phyloP scores from a whole-genome alignment of 768 basidiomycete genomes.

The Phylloporus arenicola region DNA sequence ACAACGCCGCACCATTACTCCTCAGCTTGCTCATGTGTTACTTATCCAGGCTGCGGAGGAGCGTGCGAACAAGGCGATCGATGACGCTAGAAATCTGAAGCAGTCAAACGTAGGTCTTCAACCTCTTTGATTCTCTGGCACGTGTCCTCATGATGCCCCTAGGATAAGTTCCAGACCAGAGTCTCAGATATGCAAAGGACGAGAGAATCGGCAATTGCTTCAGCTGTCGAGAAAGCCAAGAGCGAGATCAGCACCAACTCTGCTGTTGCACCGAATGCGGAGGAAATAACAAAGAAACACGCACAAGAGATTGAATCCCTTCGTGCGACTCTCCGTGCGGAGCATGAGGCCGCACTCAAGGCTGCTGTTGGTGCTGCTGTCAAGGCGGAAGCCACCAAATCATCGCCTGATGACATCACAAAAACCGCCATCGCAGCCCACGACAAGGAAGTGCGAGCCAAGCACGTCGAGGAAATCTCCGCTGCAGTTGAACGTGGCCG shows the following conservation, averaged over 20 bases:
- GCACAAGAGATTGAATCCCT: constrained; percentile 54
- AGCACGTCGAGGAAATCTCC: constrained; percentile 51
- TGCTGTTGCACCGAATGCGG: constrained; percentile 18
- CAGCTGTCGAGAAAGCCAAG: constrained; percentile 54
- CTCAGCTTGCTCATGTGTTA: constrained; percentile 1
- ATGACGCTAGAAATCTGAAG: constrained; percentile 40
- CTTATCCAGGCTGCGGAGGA: constrained; percentile 35
- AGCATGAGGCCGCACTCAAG: constrained; percentile 50
- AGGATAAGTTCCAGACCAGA: constrained; percentile 62
- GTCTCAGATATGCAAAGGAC: constrained; percentile 49
- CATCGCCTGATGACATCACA: constrained; percentile 34
- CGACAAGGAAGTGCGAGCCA: constrained; percentile 41
- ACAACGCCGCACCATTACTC: background rate
- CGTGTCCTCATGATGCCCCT: constrained; percentile 7
- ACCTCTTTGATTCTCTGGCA: background rate
- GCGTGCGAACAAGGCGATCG: constrained; percentile 38
- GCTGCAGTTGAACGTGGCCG: constrained; percentile 67
- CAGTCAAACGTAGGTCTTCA: constrained; percentile 25
- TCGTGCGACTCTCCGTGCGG: constrained; percentile 50
- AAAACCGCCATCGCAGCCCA: constrained; percentile 45
- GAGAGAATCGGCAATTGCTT: constrained; percentile 47
- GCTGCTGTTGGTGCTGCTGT: constrained; percentile 48
- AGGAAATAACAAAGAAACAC: constrained; percentile 48
- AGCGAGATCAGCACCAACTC: constrained; percentile 34
- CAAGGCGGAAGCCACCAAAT: constrained; percentile 28